Evolutionary conservation across 2,329 filamentous ascomycete genomes (phyloP).

Genomic region (Neofusicoccum parvum): DNA sequence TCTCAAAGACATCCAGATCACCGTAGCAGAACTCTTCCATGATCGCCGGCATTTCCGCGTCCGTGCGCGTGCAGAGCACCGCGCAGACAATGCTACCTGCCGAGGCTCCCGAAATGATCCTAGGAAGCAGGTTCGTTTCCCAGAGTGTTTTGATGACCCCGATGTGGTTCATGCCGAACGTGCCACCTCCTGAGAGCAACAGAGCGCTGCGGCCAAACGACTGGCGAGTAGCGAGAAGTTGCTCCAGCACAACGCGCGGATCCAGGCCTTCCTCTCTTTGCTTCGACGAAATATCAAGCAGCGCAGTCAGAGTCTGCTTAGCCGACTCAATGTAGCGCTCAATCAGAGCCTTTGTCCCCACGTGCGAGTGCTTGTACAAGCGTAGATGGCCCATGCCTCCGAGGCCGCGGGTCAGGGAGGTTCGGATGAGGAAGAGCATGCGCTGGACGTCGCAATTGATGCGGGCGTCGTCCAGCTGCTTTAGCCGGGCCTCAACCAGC

Average conservation of each 20-base stretch:
- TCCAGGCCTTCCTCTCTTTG: slow-evolving; percentile 55
- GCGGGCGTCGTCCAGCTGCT: slow-evolving; percentile 74
- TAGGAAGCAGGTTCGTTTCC: slow-evolving; percentile 73
- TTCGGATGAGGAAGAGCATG: slow-evolving; percentile 82
- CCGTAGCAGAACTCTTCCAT: slow-evolving; percentile 73
- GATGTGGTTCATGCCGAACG: slow-evolving; percentile 90
- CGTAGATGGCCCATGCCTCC: slow-evolving; percentile 83
- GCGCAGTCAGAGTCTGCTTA: slow-evolving; percentile 69
- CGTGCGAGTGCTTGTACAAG: slow-evolving; percentile 80
- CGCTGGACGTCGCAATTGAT: slow-evolving; percentile 69
- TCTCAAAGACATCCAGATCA: slow-evolving; percentile 80
- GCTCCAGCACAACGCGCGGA: slow-evolving; percentile 64
- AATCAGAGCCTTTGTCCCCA: slow-evolving; percentile 84
- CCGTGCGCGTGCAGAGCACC: slow-evolving; percentile 75
- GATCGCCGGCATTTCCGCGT: slow-evolving; percentile 74
- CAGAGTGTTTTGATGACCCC: slow-evolving; percentile 82
- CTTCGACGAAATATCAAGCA: slow-evolving; percentile 65
- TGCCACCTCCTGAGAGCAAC: slow-evolving; percentile 81
- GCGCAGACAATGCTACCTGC: slow-evolving; percentile 85
- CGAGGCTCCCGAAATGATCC: slow-evolving; percentile 85
- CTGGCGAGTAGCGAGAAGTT: slow-evolving; percentile 71
- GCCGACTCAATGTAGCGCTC: slow-evolving; percentile 85
- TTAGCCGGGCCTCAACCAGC: slow-evolving; percentile 69
- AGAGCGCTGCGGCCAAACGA: slow-evolving; percentile 84
- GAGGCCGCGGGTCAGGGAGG: slow-evolving; percentile 75